Base-by-base conservation (phyloP, 2,329 filamentous ascomycete genomes). In the Pezicula neosporulosa region DNA sequence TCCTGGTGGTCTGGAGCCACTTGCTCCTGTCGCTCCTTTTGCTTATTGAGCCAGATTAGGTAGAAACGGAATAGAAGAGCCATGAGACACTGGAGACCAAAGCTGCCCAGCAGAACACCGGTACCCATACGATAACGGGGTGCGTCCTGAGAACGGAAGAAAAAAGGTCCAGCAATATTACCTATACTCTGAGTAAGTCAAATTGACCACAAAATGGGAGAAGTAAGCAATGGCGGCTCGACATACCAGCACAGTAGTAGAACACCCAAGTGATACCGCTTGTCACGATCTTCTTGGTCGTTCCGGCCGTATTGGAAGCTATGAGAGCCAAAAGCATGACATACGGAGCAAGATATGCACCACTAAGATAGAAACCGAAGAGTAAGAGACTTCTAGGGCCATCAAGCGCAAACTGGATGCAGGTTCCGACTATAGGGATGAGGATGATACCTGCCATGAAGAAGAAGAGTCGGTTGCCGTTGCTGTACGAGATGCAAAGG, bases 121-220 rank as follows among this genome's bases (percentile, higher is more conserved):
- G 52, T 64, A 58, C 19, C 63, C 57, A 12, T 60, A 50, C 59
- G 62, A 24, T 74, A 74, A 4, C 63, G 64, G 4, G 70, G 72
- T 3, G 72, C 70, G 54, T 85, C 78, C 16, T 71, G 61, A 0
- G 73, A 66, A 47, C 76, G 75, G 64, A 83, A 85, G 67, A 85
- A 84, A 65, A 85, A 84, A 0, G 82, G 82, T 0, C 81, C 78
- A 4, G 74, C 76, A 39, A 85, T 82, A 59, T 85, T 85, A 5
- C 81, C 82, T 1, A 77, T 73, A 58, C 80, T 83, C 50, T 80
- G n/a, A n/a, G n/a, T n/a, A n/a, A n/a, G n/a, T n/a, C n/a, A n/a
- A n/a, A n/a, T n/a, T n/a, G n/a, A n/a, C n/a, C n/a, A n/a, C n/a
- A n/a, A n/a, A n/a, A n/a, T n/a, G n/a, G n/a, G n/a, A n/a, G n/a